These are phyloP conservation scores for Gnaphalium uliginosum DNA, from an alignment of 129 eudicot species.

Conservation along the genomic window DNA sequence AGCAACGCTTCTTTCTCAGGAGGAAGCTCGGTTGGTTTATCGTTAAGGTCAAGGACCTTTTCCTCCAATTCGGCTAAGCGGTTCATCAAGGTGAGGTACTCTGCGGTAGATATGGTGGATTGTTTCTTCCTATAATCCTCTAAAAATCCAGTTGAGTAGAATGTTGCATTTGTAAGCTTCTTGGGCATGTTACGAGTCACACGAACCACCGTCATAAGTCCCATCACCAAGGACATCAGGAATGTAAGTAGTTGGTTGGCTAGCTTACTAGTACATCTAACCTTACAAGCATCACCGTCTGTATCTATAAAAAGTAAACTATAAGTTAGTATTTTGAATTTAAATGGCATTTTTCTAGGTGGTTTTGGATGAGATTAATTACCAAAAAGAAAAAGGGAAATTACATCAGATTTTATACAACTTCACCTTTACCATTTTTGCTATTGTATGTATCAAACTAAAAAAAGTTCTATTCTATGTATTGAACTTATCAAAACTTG, in stretches of 20 bases:
- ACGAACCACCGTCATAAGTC: conserved; percentile 64
- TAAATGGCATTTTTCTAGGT: neutral
- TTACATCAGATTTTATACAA: no score
- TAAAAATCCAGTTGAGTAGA: conserved; percentile 48
- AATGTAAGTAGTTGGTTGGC: conserved; percentile 56
- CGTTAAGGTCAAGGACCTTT: conserved; percentile 43
- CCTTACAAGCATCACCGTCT: conserved; percentile 33
- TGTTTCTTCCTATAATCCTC: conserved; percentile 42
- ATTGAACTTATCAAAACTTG: no score
- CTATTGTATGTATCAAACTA: no score
- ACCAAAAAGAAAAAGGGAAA: neutral
- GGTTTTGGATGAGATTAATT: neutral
- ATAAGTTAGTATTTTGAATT: neutral
- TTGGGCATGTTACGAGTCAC: conserved; percentile 72
- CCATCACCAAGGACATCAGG: conserved; percentile 74
- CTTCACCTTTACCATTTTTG: no score
- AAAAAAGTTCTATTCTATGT: no score
- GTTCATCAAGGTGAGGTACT: conserved; percentile 67
- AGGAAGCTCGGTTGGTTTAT: conserved; percentile 63
- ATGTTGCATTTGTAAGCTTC: conserved; percentile 70
- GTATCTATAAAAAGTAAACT: conserved; percentile 2
- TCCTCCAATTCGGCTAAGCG: conserved; percentile 89
- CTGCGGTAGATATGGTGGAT: conserved; percentile 43
- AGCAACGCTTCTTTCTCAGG: conserved; percentile 88
- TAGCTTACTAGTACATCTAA: conserved; percentile 24